These are phyloP conservation scores for Malus orientalis DNA, from an alignment of 306 rosid species.

Conservation along the genomic window DNA sequence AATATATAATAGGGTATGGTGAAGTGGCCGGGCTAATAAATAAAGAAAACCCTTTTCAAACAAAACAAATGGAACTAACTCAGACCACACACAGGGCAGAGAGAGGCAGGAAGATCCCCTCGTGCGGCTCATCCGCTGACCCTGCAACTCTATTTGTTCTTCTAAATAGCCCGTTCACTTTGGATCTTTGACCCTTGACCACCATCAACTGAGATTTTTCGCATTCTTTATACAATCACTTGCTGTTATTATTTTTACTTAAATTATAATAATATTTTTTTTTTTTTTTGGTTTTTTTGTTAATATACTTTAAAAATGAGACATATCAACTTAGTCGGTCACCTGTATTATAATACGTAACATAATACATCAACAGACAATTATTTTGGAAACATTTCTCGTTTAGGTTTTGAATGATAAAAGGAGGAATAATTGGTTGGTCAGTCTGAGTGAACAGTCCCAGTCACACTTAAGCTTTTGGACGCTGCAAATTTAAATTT, in stretches of 20 bases:
- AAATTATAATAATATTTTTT: too few relatives aligned
- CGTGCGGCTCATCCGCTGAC: conserved; percentile 80
- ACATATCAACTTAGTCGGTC: too few relatives aligned
- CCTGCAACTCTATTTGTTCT: conserved; percentile 45
- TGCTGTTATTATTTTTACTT: too few relatives aligned
- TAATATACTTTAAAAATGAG: too few relatives aligned
- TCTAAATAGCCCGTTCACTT: conserved; percentile 22
- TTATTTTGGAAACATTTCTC: neutral
- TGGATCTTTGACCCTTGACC: conserved; percentile 72
- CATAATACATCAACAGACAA: neutral
- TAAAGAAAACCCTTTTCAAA: neutral
- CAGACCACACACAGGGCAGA: conserved; percentile 14
- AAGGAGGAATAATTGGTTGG: conserved; percentile 21
- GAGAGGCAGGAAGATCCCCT: conserved; percentile 53
- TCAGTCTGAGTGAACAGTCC: neutral
- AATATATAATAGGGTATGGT: neutral
- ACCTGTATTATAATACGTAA: too few relatives aligned
- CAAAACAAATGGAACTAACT: conserved; percentile 34
- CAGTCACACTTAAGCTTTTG: conserved; percentile 11
- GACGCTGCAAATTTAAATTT: neutral
- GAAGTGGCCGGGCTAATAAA: conserved; percentile 4
- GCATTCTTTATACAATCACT: neutral
- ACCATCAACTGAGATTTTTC: neutral
- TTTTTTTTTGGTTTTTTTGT: too few relatives aligned
- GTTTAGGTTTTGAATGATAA: neutral